Percentiles rank a stretch among this genome's conserved stretches.
Conservation (phyloP, 345 rosid species). For the Citrus hindsii region DNA sequence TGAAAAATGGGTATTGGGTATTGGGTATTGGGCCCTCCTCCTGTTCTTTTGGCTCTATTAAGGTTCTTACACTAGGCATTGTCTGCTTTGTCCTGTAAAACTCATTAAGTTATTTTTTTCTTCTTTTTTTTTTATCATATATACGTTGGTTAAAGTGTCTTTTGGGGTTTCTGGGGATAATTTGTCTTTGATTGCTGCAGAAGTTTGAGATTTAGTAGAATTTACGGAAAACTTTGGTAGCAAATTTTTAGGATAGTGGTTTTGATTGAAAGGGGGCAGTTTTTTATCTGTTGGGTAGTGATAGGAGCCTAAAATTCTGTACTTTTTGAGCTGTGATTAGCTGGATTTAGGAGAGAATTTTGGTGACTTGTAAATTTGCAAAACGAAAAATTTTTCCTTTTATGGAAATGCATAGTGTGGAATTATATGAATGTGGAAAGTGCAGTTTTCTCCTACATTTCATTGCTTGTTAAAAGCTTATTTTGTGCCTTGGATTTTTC, state of each 20-base stretch:
- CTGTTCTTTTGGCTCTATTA: conserved; percentile 18
- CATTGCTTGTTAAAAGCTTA: conserved; percentile 27
- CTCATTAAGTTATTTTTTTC: conserved; percentile 2
- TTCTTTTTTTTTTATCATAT: neutral
- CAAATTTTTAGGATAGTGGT: conserved; percentile 24
- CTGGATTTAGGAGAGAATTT: conserved; percentile 17
- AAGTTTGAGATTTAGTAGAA: conserved; percentile 23
- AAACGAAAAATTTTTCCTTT: conserved; percentile 28
- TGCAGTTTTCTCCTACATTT: conserved; percentile 31
- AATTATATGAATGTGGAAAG: conserved; percentile 41
- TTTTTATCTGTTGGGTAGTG: conserved; percentile 5
- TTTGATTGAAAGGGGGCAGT: conserved; percentile 30
- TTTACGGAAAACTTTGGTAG: conserved; percentile 26
- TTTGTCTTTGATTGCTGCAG: conserved; percentile 17
- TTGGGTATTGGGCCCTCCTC: conserved; percentile 23
- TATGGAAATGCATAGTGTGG: conserved; percentile 27
- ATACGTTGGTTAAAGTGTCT: conserved; percentile 4
- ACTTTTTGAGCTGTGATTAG: conserved; percentile 37
- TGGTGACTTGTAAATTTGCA: conserved; percentile 1
- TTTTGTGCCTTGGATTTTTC: conserved; percentile 21
- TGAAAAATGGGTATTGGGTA: conserved; percentile 12
- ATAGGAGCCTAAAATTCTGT: conserved; percentile 1
- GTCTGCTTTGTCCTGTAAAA: conserved; percentile 19
- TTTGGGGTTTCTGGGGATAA: conserved; percentile 21
- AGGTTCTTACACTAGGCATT: conserved; percentile 23